phyloP scores from a whole-genome alignment of 2,329 filamentous ascomycete species.

The Cytospora schulzeri region DNA sequence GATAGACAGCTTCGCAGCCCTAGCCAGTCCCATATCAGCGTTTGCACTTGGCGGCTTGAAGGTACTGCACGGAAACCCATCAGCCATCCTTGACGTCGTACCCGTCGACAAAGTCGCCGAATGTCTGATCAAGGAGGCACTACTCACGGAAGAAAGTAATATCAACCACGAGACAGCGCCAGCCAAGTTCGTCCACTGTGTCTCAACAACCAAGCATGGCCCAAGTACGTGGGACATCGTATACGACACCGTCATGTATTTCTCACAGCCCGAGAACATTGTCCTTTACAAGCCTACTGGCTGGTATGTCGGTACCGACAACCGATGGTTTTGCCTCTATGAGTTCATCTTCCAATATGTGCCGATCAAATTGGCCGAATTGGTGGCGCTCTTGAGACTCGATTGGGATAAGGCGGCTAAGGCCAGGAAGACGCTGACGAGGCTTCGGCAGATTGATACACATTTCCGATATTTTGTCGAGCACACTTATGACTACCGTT shows the following conservation, averaged over 20 bases:
- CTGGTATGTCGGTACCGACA: conserved; percentile 22
- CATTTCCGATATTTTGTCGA: conserved; percentile 27
- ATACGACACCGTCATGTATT: conserved; percentile 14
- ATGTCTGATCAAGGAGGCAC: conserved; percentile 24
- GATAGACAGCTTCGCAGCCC: conserved; percentile 28
- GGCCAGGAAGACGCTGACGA: conserved; percentile 19
- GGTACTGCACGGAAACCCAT: conserved; percentile 26
- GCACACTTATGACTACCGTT: conserved; percentile 26
- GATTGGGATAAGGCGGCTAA: conserved; percentile 24
- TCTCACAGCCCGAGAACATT: conserved; percentile 20
- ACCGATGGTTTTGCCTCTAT: conserved; percentile 24
- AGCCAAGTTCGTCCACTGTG: conserved; percentile 21
- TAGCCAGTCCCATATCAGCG: conserved; percentile 23
- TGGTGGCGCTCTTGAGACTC: conserved; percentile 17
- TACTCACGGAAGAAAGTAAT: background rate
- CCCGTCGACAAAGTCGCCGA: conserved; percentile 27
- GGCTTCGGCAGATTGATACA: conserved; percentile 20
- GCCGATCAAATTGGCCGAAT: conserved; percentile 20
- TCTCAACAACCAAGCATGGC: conserved; percentile 12
- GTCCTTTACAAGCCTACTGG: conserved; percentile 25
- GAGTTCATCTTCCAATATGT: conserved; percentile 26
- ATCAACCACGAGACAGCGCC: conserved; percentile 16
- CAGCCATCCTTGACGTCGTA: conserved; percentile 23
- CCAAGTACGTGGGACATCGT: conserved; percentile 23
- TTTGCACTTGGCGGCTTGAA: conserved; percentile 24